phyloP scores from a whole-genome alignment of 441 rosid species.

The Gossypium gossypioides region DNA sequence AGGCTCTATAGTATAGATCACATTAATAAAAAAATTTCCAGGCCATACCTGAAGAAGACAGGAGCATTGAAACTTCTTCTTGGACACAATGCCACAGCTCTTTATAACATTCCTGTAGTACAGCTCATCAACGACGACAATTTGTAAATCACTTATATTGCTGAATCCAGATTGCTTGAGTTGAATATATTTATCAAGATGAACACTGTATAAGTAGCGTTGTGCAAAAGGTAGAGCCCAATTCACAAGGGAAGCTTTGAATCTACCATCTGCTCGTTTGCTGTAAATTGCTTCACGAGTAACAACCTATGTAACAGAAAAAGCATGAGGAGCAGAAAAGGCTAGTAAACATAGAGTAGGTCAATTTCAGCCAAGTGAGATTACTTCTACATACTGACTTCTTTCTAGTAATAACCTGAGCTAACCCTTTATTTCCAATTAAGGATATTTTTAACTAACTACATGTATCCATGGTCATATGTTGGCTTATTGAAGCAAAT shows the following conservation, averaged over 20 bases:
- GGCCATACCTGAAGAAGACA: constrained; percentile 67
- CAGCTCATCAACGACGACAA: constrained; percentile 60
- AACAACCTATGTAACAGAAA: constrained; percentile 48
- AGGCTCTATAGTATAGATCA: background rate
- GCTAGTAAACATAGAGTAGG: background rate
- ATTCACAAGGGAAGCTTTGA: constrained; percentile 51
- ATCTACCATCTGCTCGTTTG: constrained; percentile 42
- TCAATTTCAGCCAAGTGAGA: background rate
- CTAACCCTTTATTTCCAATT: background rate
- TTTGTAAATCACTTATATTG: constrained; percentile 41
- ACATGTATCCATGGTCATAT: background rate
- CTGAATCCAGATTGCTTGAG: constrained; percentile 41
- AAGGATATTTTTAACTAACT: background rate
- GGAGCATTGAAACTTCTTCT: constrained; percentile 45
- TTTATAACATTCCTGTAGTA: constrained; percentile 58
- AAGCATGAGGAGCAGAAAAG: constrained; percentile 1
- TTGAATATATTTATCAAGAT: constrained; percentile 47
- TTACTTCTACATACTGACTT: background rate
- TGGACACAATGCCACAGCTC: constrained; percentile 35
- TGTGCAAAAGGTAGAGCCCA: constrained; percentile 96
- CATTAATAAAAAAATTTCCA: background rate
- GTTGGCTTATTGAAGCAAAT: background rate
- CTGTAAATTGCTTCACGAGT: constrained; percentile 61
- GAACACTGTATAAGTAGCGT: constrained; percentile 56
- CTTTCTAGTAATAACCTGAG: background rate